Base-by-base conservation (phyloP, 106 monocot genomes). In the Dendrobium nobile region DNA sequence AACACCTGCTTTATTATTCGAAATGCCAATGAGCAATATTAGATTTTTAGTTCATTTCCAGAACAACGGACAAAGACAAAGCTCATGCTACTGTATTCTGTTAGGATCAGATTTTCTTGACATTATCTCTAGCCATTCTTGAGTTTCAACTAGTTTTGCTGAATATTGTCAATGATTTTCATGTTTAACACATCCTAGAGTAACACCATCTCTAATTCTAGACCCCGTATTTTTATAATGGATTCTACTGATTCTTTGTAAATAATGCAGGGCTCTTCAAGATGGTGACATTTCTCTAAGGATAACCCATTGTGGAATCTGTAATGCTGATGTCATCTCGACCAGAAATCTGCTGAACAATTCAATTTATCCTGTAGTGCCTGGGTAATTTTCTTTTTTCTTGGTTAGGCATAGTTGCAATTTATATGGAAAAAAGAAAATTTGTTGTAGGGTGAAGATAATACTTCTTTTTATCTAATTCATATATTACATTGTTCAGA, bases 241-340 rank as follows among this genome's bases (percentile, higher is more conserved):
- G 19, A 74, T 74, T 74, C 37, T 74, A 20, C 74, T 74, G 17
- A 74, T 74, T 19, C 43, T 15, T 70, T 70, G 33, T 37, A 70
- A 43, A 74, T 41, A 74, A 68, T 82, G 76, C 87, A 94, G 93
- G 80, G 70, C 18, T 82, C 75, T 85, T 19, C 74, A 85, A 20
- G 64, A 43, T 37, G 86, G 82, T 65, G 94, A 94, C 79, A 72
- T 94, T 20, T 91, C 89, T 16, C 1, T 94, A 67, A 88, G 76
- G 61, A 94, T 94, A 77, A 86, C 87, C n/a, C 83, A 94, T 73
- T 94, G 91, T 84, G 91, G 94, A 73, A 86, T 94, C 45, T 94
- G 94, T 68, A 90, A 88, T 82, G 91, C 94, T 82, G 94, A 94
- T 84, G 88, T 91, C 7, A 9, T 77, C 26, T 95, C 88, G 92